These are phyloP conservation scores for Tolypocladium inflatum DNA, from an alignment of 2,329 filamentous ascomycete genomes.

Conservation along the genomic window DNA sequence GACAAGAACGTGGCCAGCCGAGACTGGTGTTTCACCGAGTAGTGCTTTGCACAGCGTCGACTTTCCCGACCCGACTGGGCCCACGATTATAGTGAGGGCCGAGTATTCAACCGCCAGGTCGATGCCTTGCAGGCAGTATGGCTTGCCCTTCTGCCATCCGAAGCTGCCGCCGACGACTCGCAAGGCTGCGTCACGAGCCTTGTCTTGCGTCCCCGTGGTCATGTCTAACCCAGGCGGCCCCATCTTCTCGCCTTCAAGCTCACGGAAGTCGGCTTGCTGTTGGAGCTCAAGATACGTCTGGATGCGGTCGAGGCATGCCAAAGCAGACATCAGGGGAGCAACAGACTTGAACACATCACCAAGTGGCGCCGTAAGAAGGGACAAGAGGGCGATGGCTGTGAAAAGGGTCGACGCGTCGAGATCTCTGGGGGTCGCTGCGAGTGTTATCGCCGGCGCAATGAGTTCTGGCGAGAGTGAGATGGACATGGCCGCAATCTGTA, in stretches of 20 bases:
- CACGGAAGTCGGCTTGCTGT: conserved; percentile 6
- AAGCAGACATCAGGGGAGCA: conserved; percentile 18
- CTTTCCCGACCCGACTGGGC: conserved; percentile 26
- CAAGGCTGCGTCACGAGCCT: neutral
- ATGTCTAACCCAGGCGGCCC: too few relatives aligned
- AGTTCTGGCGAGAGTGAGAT: too few relatives aligned
- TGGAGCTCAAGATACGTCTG: conserved; percentile 25
- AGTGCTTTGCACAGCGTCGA: conserved; percentile 25
- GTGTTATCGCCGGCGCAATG: conserved; percentile 1
- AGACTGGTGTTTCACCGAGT: conserved; percentile 17
- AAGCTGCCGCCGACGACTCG: conserved; percentile 10
- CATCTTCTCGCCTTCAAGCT: neutral
- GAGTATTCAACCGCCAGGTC: conserved; percentile 6
- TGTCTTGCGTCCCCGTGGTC: neutral
- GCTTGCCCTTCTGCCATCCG: conserved; percentile 16
- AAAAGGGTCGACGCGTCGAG: conserved; percentile 9
- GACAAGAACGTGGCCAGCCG: conserved; percentile 8
- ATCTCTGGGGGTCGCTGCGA: conserved; percentile 11
- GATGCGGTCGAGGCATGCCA: conserved; percentile 24
- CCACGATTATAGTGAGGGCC: conserved; percentile 23
- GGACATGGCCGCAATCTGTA: too few relatives aligned
- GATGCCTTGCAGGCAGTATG: conserved; percentile 8
- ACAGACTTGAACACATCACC: conserved; percentile 20
- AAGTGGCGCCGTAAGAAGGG: conserved; percentile 23
- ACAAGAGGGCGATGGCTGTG: conserved; percentile 22